A percentile compares a stretch with the other conserved stretches of the same genome.
phyloP scores from a whole-genome alignment of 139 green algal species.

The Chlamydomonas schloesseri region DNA sequence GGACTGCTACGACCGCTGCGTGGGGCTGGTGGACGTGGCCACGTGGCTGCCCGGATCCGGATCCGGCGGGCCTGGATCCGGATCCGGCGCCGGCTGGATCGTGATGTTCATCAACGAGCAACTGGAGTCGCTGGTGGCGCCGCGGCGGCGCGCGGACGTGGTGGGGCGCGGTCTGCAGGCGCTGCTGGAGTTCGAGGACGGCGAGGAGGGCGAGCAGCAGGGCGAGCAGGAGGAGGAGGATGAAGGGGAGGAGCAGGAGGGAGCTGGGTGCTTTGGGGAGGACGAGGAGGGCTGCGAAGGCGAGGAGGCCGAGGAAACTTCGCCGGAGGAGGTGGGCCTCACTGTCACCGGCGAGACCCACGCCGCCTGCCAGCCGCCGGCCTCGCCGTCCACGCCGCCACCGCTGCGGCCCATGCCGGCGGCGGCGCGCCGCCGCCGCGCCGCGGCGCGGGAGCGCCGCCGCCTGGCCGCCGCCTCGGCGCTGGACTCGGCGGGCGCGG shows the following conservation, averaged over 20 bases:
- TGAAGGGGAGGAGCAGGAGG: not conserved
- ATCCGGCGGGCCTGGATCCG: no score
- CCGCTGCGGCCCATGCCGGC: not conserved
- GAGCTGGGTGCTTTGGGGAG: no score
- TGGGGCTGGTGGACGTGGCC: conserved; percentile 19
- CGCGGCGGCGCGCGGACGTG: not conserved
- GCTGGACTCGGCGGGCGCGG: no score
- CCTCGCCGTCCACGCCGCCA: not conserved
- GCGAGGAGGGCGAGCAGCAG: not conserved
- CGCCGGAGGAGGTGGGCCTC: not conserved
- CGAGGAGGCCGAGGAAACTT: no score
- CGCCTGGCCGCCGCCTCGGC: no score
- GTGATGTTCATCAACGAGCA: conserved; percentile 39
- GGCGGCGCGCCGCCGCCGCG: not conserved
- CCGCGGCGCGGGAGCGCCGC: no score
- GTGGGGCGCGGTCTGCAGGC: conserved; percentile 22
- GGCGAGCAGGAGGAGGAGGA: not conserved
- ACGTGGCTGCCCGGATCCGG: not conserved
- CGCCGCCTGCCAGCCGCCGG: not conserved
- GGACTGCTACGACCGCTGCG: conserved; percentile 1
- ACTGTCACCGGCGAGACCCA: not conserved
- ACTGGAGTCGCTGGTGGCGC: not conserved
- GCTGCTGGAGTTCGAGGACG: not conserved
- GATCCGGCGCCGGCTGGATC: conserved; percentile 8
- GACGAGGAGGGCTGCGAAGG: no score